phyloP scores from a whole-genome alignment of 2,329 filamentous ascomycete species.

The Curvularia eragrostidis region DNA sequence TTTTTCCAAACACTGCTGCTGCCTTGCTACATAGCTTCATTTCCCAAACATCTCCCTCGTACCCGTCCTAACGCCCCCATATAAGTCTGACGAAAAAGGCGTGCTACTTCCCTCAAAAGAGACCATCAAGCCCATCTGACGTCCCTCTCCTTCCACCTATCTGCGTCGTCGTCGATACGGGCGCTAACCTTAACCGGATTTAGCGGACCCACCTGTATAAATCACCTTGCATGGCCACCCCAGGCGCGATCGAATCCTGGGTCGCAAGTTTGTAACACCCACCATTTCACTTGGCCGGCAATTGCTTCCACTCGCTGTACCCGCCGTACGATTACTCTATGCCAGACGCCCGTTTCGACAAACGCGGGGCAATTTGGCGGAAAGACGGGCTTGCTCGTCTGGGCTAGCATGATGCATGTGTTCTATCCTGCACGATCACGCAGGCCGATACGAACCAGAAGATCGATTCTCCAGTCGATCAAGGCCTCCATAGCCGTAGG shows the following conservation, averaged over 20 bases:
- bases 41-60: background rate
- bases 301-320: background rate
- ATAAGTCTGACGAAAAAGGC: background rate
- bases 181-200: background rate
- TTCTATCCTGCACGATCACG: background rate
- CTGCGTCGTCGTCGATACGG: background rate
- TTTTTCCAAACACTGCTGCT: background rate
- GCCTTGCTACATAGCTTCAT: background rate
- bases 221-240: background rate
- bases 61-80: background rate
- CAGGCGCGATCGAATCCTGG: too few species aligned
- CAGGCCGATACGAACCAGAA: background rate
- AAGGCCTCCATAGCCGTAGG: background rate
- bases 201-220: background rate
- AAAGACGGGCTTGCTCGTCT: background rate
- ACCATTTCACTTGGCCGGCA: too few species aligned
- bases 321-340: background rate
- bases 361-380: background rate
- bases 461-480: background rate
- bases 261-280: too few species aligned
- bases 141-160: background rate
- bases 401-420: background rate
- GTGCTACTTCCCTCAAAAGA: background rate
- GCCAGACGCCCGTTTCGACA: background rate
- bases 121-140: background rate